These are phyloP conservation scores for Brassica carinata DNA, from an alignment of 345 rosid species.

Conservation along the genomic window DNA sequence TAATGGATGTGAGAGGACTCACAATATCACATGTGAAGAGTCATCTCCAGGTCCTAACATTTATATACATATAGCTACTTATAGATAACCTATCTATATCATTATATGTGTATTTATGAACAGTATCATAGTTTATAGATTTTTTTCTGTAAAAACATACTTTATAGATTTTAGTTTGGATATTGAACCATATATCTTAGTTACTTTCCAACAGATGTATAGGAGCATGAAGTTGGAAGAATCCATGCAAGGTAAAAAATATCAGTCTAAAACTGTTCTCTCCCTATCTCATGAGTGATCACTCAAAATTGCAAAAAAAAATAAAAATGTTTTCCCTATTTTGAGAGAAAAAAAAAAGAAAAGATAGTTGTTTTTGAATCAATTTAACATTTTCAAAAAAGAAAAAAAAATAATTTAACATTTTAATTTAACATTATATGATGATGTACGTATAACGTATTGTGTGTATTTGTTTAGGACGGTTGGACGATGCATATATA, in stretches of 20 bases:
- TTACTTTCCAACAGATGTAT: constrained; percentile 31
- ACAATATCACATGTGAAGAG: constrained; percentile 84
- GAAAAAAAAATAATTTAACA: not conserved
- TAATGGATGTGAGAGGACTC: constrained; percentile 81
- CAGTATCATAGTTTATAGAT: not conserved
- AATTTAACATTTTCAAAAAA: too few relatives aligned
- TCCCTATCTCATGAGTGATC: too few relatives aligned
- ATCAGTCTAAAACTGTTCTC: too few relatives aligned
- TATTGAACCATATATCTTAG: not conserved
- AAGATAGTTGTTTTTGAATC: too few relatives aligned
- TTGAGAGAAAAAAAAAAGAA: too few relatives aligned
- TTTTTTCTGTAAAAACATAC: not conserved
- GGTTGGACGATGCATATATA: not conserved
- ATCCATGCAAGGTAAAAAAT: constrained; percentile 37
- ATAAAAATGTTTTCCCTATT: too few relatives aligned
- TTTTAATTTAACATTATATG: not conserved
- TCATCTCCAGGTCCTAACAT: constrained; percentile 66
- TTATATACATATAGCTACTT: not conserved
- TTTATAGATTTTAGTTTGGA: not conserved
- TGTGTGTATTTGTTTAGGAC: not conserved
- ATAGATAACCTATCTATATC: not conserved
- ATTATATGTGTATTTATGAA: constrained; percentile 1
- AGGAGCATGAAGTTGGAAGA: constrained; percentile 39
- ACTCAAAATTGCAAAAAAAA: too few relatives aligned
- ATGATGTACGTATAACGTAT: not conserved